These are phyloP conservation scores for Tylopilus sp. DNA, from an alignment of 768 basidiomycete species.

Conservation along the genomic window DNA sequence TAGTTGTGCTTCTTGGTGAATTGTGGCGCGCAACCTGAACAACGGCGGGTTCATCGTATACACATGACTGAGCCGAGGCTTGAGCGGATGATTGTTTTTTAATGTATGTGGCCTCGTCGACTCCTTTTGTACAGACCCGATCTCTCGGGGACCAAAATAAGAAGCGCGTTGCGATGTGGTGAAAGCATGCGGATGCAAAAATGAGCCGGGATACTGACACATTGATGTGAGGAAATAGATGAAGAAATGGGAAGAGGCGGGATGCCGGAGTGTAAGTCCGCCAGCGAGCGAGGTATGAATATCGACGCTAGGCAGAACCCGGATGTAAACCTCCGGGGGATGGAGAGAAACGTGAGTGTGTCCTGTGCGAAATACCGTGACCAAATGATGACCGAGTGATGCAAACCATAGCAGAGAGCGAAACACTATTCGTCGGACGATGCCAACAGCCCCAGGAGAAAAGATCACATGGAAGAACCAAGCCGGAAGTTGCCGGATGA, in stretches of 20 bases:
- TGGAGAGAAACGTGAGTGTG: slow-evolving; percentile 22
- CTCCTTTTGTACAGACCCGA: slow-evolving; percentile 39
- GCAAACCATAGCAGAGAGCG: slow-evolving; percentile 28
- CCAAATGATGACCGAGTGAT: slow-evolving; percentile 31
- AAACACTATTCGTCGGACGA: slow-evolving; percentile 28
- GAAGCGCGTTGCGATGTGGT: slow-evolving; percentile 37
- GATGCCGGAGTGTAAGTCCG: slow-evolving; percentile 23
- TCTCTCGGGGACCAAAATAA: slow-evolving; percentile 29
- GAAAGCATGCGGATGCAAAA: slow-evolving; percentile 41
- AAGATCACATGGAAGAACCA: slow-evolving; percentile 26
- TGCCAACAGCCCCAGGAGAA: slow-evolving; percentile 32
- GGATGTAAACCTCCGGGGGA: slow-evolving; percentile 25
- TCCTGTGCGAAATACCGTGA: slow-evolving; percentile 40
- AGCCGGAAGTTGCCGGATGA: slow-evolving; percentile 37
- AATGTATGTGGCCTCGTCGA: slow-evolving; percentile 31
- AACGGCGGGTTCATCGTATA: slow-evolving; percentile 26
- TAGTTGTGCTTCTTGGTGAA: slow-evolving; percentile 19
- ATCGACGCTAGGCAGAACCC: slow-evolving; percentile 35
- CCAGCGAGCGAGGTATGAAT: slow-evolving; percentile 47
- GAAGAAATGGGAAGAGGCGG: slow-evolving; percentile 21
- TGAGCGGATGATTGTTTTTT: slow-evolving; percentile 23
- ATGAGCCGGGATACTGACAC: slow-evolving; percentile 42
- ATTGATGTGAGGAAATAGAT: slow-evolving; percentile 33
- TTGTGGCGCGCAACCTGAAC: slow-evolving; percentile 25
- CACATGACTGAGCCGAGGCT: slow-evolving; percentile 32